Conservation (phyloP, 164 flowering plant genomes). For the Protea cynaroides region DNA sequence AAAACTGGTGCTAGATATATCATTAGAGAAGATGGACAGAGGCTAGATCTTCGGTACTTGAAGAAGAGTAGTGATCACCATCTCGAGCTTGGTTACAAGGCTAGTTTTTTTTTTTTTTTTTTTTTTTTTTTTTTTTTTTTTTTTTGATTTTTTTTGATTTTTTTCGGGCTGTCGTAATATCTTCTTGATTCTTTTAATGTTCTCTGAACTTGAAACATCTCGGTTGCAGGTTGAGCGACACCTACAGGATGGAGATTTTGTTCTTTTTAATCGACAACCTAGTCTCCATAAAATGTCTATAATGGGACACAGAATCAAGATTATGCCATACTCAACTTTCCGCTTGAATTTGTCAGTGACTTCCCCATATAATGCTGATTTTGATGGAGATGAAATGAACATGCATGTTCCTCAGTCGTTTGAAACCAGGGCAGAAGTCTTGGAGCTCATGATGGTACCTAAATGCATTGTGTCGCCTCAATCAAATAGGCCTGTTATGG, state of each 20-base stretch:
- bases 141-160: too few relatives aligned
- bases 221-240: constrained; percentile 89
- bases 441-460: constrained; percentile 99
- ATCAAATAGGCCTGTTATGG: constrained; percentile 96
- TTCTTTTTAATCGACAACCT: constrained; percentile 94
- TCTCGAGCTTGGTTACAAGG: constrained; percentile 98
- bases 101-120: neutral
- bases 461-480: constrained; percentile 99
- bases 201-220: neutral
- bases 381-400: constrained; percentile 99
- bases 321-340: constrained; percentile 98
- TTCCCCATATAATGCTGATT: constrained; percentile 99
- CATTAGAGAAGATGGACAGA: constrained; percentile 95
- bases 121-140: neutral
- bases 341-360: constrained; percentile 93
- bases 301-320: constrained; percentile 98
- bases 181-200: neutral
- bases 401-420: constrained; percentile 99
- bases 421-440: constrained; percentile 97
- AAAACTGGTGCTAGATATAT: constrained; percentile 99
- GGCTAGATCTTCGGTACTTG: constrained; percentile 97
- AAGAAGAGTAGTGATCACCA: constrained; percentile 98
- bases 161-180: neutral
- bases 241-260: constrained; percentile 92
- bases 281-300: constrained; percentile 99